phyloP scores from a whole-genome alignment of 2,329 filamentous ascomycete genomes.

The Cordyceps javanica region DNA sequence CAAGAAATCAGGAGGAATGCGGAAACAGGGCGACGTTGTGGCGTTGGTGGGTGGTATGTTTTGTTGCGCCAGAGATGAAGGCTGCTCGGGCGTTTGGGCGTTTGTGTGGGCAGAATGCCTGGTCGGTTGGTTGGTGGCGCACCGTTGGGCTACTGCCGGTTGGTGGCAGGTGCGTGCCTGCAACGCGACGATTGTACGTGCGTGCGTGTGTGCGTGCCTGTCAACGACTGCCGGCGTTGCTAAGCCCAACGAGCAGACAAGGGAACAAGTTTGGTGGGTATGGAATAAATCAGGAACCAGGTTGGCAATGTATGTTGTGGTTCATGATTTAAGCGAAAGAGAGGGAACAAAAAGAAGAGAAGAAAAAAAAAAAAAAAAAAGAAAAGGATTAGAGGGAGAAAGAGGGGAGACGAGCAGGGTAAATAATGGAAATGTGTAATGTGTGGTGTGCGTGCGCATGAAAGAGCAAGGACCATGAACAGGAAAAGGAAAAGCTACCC shows the following conservation, averaged over 20 bases:
- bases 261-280: not conserved
- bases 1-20: not conserved
- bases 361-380: not conserved
- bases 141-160: not conserved
- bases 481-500: not conserved
- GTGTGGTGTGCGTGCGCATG: slow-evolving; percentile 1
- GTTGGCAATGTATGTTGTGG: not conserved
- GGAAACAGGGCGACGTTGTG: not conserved
- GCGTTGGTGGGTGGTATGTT: not conserved
- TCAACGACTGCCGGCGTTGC: too few species aligned
- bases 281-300: not conserved
- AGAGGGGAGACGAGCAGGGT: not conserved
- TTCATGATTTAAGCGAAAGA: not conserved
- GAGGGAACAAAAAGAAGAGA: not conserved
- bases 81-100: not conserved
- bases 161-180: not conserved
- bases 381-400: not conserved
- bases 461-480: not conserved
- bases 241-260: not conserved
- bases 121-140: not conserved
- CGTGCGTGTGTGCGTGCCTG: not conserved
- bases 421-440: not conserved
- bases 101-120: not conserved
- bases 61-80: not conserved
- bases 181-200: not conserved